Conservation (phyloP, 2,329 filamentous ascomycete species). For the Trichoderma arundinaceum region DNA sequence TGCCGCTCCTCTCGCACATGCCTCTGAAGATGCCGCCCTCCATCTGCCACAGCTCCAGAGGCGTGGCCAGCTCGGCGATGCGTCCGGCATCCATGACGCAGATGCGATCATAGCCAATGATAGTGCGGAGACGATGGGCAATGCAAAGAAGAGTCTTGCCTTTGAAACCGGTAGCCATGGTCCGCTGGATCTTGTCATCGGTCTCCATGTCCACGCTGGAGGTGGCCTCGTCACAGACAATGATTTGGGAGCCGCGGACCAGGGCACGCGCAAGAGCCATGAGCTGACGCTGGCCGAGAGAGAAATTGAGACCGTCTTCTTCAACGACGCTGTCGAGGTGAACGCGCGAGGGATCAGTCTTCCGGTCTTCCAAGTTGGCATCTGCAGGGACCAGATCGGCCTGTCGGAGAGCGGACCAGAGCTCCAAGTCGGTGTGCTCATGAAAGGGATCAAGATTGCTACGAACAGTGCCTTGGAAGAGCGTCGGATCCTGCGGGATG, state of each 20-base stretch:
- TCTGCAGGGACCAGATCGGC: constrained; percentile 70
- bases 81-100: constrained; percentile 91
- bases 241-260: constrained; percentile 86
- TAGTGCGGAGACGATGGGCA: constrained; percentile 88
- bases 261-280: constrained; percentile 93
- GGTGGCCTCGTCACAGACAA: constrained; percentile 96
- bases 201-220: constrained; percentile 94
- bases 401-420: constrained; percentile 79
- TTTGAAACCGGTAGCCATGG: constrained; percentile 82
- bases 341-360: constrained; percentile 70
- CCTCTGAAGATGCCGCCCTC: constrained; percentile 77
- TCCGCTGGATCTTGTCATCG: constrained; percentile 90
- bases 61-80: constrained; percentile 86
- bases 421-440: constrained; percentile 76
- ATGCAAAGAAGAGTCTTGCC: constrained; percentile 92
- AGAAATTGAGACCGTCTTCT: constrained; percentile 96
- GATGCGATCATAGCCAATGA: constrained; percentile 92
- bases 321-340: constrained; percentile 86
- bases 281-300: constrained; percentile 89
- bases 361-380: constrained; percentile 75
- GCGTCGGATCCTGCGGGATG: constrained; percentile 83
- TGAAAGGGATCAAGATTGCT: constrained; percentile 81
- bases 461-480: constrained; percentile 81
- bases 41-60: constrained; percentile 72
- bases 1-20: constrained; percentile 90